Base-by-base conservation (phyloP, 176 grass and related monocot genomes). In the Thalia dealbata region DNA sequence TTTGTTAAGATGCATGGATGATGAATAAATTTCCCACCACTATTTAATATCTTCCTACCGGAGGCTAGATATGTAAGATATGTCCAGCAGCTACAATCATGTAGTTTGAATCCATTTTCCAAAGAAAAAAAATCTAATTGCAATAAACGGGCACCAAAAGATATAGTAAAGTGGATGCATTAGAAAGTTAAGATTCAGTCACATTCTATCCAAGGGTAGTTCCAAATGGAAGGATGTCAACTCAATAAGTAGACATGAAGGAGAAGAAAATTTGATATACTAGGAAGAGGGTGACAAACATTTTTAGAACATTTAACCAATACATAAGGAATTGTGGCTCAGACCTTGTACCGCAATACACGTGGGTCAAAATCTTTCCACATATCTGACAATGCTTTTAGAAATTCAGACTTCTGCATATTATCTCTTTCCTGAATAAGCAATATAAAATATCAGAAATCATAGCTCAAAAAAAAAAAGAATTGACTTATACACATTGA, bases 351-450 rank as follows among this genome's bases (percentile, higher is more conserved):
- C 24, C 95, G 95, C 81, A 95, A 82, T 61, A 99, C 90, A 69
- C 90, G 90, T 48, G 90, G 79, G 81, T 95, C 90, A 32, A 99
- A 99, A 81, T 99, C 90, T 80, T 99, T 99, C 95, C 95, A 95
- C 95, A 99, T 99, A 69, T 95, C 91, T 27, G 90, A 89, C 78
- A 99, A 78, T 69, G 95, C 90, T 85, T 99, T 99, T 80, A 99
- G 74, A 88, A 99, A 99, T 46, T 99, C 90, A 55, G 95, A 87
- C 81, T 99, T 99, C 84, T 99, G 95, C 95, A 99, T 99, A 61
- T 99, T 99, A 79, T 99, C 95, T 81, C 90, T 91, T 84, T 99
- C 95, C 95, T 99, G 81, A 65, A 83, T 90, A 72, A 52, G 5
- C 15, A 51, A 13, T 16, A 27, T 28, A 71, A 51, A 44, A 13